Conservation (phyloP, 2,329 filamentous ascomycete genomes). For the Hansfordia pulvinata region DNA sequence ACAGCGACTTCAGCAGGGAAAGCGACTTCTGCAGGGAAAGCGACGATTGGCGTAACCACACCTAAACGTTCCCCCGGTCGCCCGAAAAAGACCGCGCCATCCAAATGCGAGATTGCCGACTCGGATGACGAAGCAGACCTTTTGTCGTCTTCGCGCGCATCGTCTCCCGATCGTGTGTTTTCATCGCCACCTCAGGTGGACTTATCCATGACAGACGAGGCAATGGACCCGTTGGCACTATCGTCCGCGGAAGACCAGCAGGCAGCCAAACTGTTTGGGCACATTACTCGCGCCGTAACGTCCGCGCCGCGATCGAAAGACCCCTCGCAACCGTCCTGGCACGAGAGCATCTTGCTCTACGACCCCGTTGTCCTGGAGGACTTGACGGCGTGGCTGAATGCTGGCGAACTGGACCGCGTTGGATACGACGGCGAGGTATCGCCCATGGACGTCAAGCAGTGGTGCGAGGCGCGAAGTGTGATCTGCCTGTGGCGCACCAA, state of each 20-base stretch:
- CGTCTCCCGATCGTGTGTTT: slow-evolving; percentile 23
- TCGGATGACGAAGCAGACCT: slow-evolving; percentile 25
- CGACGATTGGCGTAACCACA: no score
- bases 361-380: slow-evolving; percentile 86
- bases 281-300: slow-evolving; percentile 41
- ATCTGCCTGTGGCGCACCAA: slow-evolving; percentile 65
- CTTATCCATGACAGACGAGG: slow-evolving; percentile 26
- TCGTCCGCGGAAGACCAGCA: slow-evolving; percentile 26
- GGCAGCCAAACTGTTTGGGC: slow-evolving; percentile 28
- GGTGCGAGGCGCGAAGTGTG: slow-evolving; percentile 80
- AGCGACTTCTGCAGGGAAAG: no score
- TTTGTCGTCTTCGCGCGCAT: slow-evolving; percentile 17
- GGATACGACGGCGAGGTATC: slow-evolving; percentile 54
- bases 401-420: slow-evolving; percentile 46
- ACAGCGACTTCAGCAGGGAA: slow-evolving; percentile 3
- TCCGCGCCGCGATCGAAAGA: slow-evolving; percentile 35
- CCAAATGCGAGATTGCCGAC: slow-evolving; percentile 35
- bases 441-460: slow-evolving; percentile 60
- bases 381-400: slow-evolving; percentile 70
- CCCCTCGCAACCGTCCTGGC: slow-evolving; percentile 51
- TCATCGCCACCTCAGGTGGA: slow-evolving; percentile 28
- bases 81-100: slow-evolving; percentile 5
- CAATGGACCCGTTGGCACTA: slow-evolving; percentile 28
- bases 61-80: no score
- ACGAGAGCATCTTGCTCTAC: slow-evolving; percentile 89